Conservation (phyloP, 192 early-diverging fungal species). For the Chytriomyces sp. region DNA sequence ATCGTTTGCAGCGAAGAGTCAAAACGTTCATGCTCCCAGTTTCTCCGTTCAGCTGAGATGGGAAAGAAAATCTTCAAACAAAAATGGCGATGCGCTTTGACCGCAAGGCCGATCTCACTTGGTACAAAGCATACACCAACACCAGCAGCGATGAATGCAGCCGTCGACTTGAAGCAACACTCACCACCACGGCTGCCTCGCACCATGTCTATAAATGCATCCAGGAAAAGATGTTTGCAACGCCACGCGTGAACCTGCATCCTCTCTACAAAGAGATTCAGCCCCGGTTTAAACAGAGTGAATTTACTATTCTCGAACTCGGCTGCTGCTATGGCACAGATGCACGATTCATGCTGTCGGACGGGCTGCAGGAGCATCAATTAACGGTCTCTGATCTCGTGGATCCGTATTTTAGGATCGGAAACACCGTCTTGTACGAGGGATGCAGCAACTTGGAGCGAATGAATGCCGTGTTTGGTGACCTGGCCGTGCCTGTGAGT, state of each 20-base stretch:
- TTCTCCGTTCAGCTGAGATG: too few relatives aligned
- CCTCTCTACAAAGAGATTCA: slow-evolving; percentile 1
- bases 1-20: too few relatives aligned
- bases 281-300: not conserved
- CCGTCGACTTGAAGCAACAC: not conserved
- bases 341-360: slow-evolving; percentile 9
- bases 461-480: not conserved
- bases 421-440: slow-evolving; percentile 1
- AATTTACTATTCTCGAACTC: slow-evolving; percentile 15
- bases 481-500: slow-evolving; percentile 2
- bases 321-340: slow-evolving; percentile 25
- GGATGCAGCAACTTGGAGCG: not conserved
- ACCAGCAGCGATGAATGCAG: not conserved
- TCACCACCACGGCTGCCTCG: not conserved
- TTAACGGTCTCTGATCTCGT: slow-evolving; percentile 8
- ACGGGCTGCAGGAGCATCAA: not conserved
- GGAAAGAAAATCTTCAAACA: not conserved
- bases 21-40: too few relatives aligned
- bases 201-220: slow-evolving; percentile 18
- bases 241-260: slow-evolving; percentile 6
- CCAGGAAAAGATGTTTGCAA: slow-evolving; percentile 1
- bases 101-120: not conserved
- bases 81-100: slow-evolving; percentile 22
- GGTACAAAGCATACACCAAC: not conserved
- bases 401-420: slow-evolving; percentile 2